Percentiles rank a stretch among this genome's conserved stretches.
Evolutionary conservation across 2,329 filamentous ascomycete genomes (phyloP).

Genomic region (Colletotrichum viniferum): DNA sequence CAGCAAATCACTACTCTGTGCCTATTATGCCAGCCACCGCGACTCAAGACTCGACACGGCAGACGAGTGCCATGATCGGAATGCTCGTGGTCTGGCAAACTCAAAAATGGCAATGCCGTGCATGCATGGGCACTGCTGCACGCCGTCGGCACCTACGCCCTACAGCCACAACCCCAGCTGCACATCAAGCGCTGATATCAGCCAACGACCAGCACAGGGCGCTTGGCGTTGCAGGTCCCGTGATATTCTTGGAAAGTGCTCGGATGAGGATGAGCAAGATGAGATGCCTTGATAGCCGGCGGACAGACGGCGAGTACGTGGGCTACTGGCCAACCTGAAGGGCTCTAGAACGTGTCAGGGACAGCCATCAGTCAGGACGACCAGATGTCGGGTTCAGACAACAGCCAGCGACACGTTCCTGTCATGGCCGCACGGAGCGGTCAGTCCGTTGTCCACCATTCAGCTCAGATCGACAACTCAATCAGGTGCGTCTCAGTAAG

Average conservation of each 20-base stretch:
- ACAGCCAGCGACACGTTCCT: not conserved
- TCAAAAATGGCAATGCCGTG: not conserved
- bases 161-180: not conserved
- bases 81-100: not conserved
- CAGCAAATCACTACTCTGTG: not conserved
- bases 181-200: not conserved
- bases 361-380: not conserved
- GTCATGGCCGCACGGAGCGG: not conserved
- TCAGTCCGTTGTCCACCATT: not conserved
- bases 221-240: not conserved
- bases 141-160: not conserved
- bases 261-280: not conserved
- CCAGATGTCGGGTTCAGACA: not conserved
- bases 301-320: not conserved
- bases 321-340: not conserved
- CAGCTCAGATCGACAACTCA: not conserved
- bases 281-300: not conserved
- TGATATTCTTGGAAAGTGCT: not conserved
- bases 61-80: not conserved
- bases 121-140: not conserved
- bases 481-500: not conserved
- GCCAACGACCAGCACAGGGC: not conserved
- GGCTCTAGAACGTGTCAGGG: not conserved
- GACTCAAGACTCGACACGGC: not conserved
- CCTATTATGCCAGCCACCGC: not conserved